phyloP scores from a whole-genome alignment of 768 basidiomycete genomes.

The Tricholoma flavovirens region DNA sequence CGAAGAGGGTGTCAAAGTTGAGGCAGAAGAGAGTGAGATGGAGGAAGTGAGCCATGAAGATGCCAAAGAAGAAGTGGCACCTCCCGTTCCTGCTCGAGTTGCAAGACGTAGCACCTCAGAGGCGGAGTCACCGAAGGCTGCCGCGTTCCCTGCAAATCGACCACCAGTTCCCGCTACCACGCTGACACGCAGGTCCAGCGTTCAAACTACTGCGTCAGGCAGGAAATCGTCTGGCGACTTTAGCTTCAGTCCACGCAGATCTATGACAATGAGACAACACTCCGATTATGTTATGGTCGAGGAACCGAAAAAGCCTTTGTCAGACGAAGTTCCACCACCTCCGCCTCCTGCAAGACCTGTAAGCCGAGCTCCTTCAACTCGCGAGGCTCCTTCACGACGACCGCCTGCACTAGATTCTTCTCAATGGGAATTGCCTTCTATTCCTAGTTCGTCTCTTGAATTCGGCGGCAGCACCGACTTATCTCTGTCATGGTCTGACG shows the following conservation, averaged over 20 bases:
- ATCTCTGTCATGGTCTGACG: conserved; percentile 63
- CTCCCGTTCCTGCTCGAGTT: conserved; percentile 48
- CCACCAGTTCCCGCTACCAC: conserved; percentile 42
- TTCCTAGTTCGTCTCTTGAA: conserved; percentile 50
- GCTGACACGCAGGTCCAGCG: conserved; percentile 35
- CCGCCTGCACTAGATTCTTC: conserved; percentile 31
- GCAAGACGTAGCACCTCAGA: conserved; percentile 18
- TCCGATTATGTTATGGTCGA: conserved; percentile 65
- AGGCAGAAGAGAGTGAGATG: conserved; percentile 67
- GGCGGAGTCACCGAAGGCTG: conserved; percentile 6
- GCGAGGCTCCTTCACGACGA: conserved; percentile 20
- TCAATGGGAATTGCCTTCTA: conserved; percentile 64
- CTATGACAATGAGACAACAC: conserved; percentile 24
- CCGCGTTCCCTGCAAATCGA: conserved; percentile 36
- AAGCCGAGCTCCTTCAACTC: conserved; percentile 35
- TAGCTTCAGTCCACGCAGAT: conserved; percentile 14
- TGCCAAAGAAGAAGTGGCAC: conserved; percentile 39
- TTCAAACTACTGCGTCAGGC: conserved; percentile 27
- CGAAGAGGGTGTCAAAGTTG: conserved; percentile 59
- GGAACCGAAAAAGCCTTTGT: conserved; percentile 34
- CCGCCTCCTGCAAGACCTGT: conserved; percentile 41
- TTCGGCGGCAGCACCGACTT: conserved; percentile 43
- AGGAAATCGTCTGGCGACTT: conserved; percentile 34
- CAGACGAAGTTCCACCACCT: conserved; percentile 37
- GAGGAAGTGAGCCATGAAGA: conserved; percentile 63